Conservation (phyloP, 2,329 filamentous ascomycete species). For the Tolypocladium ophioglossoides region DNA sequence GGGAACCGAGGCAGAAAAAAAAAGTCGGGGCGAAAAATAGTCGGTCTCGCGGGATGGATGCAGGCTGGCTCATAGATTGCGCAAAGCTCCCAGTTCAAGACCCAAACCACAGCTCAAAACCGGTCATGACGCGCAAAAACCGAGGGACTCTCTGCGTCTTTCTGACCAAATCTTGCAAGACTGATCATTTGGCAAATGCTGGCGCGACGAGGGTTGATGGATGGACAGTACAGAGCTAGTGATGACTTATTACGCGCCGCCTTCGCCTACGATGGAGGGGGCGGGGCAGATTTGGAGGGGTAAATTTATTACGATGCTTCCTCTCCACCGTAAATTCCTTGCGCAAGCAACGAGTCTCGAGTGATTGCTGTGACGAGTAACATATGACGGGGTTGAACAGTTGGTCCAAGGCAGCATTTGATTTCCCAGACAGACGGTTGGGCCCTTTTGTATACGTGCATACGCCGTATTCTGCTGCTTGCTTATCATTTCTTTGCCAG, state of each 20-base stretch:
- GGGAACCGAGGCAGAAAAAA: background rate
- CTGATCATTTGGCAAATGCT: background rate
- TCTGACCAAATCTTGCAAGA: background rate
- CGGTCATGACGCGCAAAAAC: background rate
- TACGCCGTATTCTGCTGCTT: background rate
- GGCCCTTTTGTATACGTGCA: too few relatives aligned
- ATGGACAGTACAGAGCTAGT: too few relatives aligned
- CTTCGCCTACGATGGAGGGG: conserved; percentile 1
- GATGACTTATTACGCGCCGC: too few relatives aligned
- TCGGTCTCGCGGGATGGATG: background rate
- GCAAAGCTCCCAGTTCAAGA: background rate
- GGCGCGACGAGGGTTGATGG: background rate
- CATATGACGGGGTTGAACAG: background rate
- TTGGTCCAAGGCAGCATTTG: too few relatives aligned
- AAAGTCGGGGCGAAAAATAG: background rate
- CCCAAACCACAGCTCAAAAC: background rate
- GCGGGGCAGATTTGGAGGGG: background rate
- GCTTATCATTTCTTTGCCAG: background rate
- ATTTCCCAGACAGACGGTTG: too few relatives aligned
- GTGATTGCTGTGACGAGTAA: background rate
- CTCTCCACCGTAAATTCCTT: background rate
- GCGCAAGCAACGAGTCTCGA: background rate
- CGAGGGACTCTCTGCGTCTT: background rate
- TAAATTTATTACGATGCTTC: background rate
- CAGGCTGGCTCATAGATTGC: too few relatives aligned